Percentiles rank a stretch among this genome's conserved stretches.
Evolutionary conservation across 2,329 filamentous ascomycete genomes (phyloP).

Genomic region (Monosporascus sp.): DNA sequence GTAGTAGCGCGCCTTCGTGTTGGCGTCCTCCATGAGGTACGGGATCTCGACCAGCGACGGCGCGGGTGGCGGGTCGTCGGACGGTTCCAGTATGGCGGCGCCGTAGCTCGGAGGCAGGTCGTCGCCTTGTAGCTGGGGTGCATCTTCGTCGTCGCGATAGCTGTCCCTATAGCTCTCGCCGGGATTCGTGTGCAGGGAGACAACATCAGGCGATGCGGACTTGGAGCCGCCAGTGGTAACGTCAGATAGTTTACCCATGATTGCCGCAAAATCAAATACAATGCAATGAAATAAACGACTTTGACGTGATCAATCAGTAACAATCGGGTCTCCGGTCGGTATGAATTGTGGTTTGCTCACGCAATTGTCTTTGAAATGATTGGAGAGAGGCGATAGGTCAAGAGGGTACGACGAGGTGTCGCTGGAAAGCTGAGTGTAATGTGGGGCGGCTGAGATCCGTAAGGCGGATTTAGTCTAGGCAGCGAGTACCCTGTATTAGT

Average conservation of each 20-base stretch:
- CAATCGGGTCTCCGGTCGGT: no score
- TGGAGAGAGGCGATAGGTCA: no score
- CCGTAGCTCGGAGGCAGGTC: not conserved
- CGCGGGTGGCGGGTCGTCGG: not conserved
- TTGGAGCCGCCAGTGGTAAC: not conserved
- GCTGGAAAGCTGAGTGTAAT: no score
- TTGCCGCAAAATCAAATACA: not conserved
- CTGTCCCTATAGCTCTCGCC: not conserved
- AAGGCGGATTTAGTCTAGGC: no score
- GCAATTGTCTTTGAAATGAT: no score
- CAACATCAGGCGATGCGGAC: not conserved
- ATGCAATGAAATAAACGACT: no score
- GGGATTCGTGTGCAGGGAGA: not conserved
- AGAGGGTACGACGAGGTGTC: no score
- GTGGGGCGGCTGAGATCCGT: no score
- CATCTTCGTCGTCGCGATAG: not conserved
- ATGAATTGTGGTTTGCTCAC: no score
- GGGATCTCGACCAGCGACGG: slow-evolving; percentile 2
- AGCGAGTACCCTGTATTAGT: no score
- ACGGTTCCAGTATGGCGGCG: not conserved
- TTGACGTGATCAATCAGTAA: no score
- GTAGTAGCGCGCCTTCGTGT: slow-evolving; percentile 35
- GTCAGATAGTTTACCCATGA: not conserved
- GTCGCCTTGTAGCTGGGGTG: not conserved
- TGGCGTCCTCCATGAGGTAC: slow-evolving; percentile 21